Conservation (phyloP, 2,329 filamentous ascomycete genomes). For the Curvularia sp. region DNA sequence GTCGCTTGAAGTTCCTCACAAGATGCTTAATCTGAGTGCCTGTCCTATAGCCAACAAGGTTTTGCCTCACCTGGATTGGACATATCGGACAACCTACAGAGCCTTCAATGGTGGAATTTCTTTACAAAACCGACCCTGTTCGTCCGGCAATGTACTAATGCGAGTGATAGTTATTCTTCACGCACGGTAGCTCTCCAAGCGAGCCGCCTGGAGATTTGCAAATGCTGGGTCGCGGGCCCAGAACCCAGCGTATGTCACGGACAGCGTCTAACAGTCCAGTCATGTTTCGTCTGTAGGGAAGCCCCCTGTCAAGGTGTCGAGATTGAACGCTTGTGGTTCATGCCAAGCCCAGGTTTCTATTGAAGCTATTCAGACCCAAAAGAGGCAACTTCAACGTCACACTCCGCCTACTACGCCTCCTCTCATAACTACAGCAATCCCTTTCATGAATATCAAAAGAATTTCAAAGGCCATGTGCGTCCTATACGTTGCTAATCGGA, state of each 20-base stretch:
- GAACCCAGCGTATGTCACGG: background rate
- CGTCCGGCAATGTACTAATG: too few species aligned
- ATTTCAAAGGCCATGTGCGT: constrained; percentile 22
- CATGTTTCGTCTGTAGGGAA: background rate
- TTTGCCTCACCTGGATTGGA: too few species aligned
- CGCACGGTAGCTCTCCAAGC: too few species aligned
- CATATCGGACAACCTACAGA: too few species aligned
- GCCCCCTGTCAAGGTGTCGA: background rate
- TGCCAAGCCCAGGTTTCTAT: constrained; percentile 36
- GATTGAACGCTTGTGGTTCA: background rate
- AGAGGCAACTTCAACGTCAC: constrained; percentile 23
- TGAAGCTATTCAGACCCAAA: constrained; percentile 43
- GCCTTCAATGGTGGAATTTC: too few species aligned
- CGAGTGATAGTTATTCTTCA: too few species aligned
- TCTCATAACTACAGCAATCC: constrained; percentile 23
- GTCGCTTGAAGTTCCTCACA: too few species aligned
- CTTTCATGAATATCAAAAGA: constrained; percentile 18
- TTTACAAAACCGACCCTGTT: too few species aligned
- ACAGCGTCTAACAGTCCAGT: background rate
- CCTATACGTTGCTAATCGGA: constrained; percentile 6
- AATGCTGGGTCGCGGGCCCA: background rate
- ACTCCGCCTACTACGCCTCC: constrained; percentile 21
- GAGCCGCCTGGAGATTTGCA: constrained; percentile 2
- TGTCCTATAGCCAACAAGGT: too few species aligned
- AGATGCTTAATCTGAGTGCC: too few species aligned